Conservation (phyloP, 2,329 filamentous ascomycete genomes). For the Alternaria viburni region DNA sequence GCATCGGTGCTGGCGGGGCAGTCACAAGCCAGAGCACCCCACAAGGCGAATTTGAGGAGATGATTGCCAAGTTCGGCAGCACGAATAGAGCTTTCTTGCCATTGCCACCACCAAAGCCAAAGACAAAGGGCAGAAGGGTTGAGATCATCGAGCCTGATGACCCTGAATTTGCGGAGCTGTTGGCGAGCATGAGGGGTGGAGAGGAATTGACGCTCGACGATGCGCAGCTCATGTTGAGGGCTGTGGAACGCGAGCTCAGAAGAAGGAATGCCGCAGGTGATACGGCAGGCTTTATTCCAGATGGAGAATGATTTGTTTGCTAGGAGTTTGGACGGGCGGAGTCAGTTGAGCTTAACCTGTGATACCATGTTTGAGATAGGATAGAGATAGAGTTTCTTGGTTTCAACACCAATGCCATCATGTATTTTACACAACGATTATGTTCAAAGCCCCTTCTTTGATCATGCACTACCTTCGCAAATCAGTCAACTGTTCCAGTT, state of each 20-base stretch:
- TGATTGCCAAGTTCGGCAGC: conserved; percentile 61
- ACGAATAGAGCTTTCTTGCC: conserved; percentile 40
- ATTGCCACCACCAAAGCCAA: conserved; percentile 15
- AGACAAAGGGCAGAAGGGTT: conserved; percentile 15
- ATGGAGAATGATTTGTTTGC: conserved; percentile 7
- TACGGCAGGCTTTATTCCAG: not conserved
- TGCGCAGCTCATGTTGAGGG: conserved; percentile 25
- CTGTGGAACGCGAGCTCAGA: conserved; percentile 21
- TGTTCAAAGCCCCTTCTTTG: not conserved
- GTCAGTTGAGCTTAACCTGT: conserved; percentile 18
- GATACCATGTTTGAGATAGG: conserved; percentile 18
- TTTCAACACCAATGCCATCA: conserved; percentile 22
- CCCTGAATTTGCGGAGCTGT: conserved; percentile 25
- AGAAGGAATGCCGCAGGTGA: conserved; percentile 10
- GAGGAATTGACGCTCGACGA: conserved; percentile 23
- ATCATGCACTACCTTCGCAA: not conserved
- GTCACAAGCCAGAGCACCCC: conserved; percentile 84
- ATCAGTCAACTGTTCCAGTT: not conserved
- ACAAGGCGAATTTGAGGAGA: conserved; percentile 86
- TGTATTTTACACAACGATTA: not conserved
- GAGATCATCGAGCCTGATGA: conserved; percentile 27
- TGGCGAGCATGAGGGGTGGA: conserved; percentile 23
- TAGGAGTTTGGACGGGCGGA: conserved; percentile 1
- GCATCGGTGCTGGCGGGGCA: conserved; percentile 86
- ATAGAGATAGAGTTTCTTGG: conserved; percentile 22